Evolutionary conservation across 805 yeast genomes (phyloP).

Genomic region (Schwanniomyces polymorphus): DNA sequence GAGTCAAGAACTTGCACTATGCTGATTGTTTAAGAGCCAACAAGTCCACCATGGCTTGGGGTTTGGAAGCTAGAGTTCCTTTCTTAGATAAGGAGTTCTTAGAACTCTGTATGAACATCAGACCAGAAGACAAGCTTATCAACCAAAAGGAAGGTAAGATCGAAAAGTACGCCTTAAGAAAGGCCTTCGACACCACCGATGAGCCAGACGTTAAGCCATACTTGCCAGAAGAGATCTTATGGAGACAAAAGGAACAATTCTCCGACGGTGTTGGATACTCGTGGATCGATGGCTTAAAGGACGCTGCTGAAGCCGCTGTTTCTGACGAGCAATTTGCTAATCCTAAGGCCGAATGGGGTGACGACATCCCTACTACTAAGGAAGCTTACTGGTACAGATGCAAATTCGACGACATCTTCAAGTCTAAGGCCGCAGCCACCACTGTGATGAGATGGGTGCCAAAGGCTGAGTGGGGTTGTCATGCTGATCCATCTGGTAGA

Average conservation of each 20-base stretch:
- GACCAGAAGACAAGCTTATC: conserved; percentile 90
- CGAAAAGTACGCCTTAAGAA: conserved; percentile 94
- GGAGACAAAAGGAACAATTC: conserved; percentile 99
- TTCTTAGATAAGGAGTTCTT: conserved; percentile 94
- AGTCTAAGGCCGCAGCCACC: conserved; percentile 84
- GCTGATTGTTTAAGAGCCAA: conserved; percentile 98
- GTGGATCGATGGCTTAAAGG: conserved; percentile 98
- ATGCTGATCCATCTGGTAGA: conserved; percentile 98
- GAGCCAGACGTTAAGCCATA: conserved; percentile 79
- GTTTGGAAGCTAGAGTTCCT: conserved; percentile 99
- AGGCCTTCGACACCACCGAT: conserved; percentile 93
- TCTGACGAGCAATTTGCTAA: conserved; percentile 86
- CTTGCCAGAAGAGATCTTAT: conserved; percentile 92
- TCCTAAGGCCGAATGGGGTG: conserved; percentile 97
- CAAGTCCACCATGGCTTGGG: conserved; percentile 99
- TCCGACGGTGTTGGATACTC: conserved; percentile 99
- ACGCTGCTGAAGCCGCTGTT: conserved; percentile 83
- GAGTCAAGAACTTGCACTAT: conserved; percentile 95
- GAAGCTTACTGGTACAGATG: conserved; percentile 99
- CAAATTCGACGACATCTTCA: conserved; percentile 90
- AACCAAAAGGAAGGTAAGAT: conserved; percentile 68
- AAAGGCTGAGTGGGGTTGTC: conserved; percentile 99
- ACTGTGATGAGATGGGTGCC: conserved; percentile 99
- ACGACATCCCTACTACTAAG: conserved; percentile 91
- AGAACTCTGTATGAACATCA: conserved; percentile 90